Evolutionary conservation across 495 filamentous ascomycete genomes (phyloP).

Genomic region (Apiosordaria backusii): DNA sequence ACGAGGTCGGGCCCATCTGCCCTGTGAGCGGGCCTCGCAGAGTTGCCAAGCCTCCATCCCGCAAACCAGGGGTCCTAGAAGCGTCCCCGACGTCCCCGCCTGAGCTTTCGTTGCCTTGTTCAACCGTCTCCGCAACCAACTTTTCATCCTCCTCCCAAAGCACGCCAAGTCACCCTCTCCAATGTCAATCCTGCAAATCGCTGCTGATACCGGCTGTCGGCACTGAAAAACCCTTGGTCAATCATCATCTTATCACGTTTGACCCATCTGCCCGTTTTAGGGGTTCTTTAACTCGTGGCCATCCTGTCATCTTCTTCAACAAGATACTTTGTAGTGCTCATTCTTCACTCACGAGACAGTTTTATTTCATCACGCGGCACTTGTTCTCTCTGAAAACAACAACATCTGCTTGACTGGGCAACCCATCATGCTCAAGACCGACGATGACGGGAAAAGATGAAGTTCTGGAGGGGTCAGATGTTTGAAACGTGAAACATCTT

Average conservation of each 20-base stretch:
- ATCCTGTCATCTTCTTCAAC: not conserved
- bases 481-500: conserved; percentile 9
- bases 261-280: not conserved
- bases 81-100: not conserved
- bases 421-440: not conserved
- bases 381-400: not conserved
- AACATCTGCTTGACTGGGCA: not conserved
- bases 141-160: conserved; percentile 7
- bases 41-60: not conserved
- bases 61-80: not conserved
- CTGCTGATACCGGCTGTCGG: conserved; percentile 18
- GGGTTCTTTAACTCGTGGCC: not conserved
- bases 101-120: too few species aligned
- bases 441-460: not conserved
- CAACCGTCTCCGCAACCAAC: conserved; percentile 12
- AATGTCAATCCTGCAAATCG: conserved; percentile 16
- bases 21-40: not conserved
- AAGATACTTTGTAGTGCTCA: not conserved
- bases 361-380: not conserved
- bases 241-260: not conserved
- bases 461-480: conserved; percentile 2
- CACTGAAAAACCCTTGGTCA: conserved; percentile 2
- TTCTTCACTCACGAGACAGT: not conserved
- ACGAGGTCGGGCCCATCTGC: conserved; percentile 1
- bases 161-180: conserved; percentile 6